A percentile compares a stretch with the other conserved stretches of the same genome.
Evolutionary conservation across 73 alveolate species (phyloP).

Genomic region (Paramecium sexaurelia): DNA sequence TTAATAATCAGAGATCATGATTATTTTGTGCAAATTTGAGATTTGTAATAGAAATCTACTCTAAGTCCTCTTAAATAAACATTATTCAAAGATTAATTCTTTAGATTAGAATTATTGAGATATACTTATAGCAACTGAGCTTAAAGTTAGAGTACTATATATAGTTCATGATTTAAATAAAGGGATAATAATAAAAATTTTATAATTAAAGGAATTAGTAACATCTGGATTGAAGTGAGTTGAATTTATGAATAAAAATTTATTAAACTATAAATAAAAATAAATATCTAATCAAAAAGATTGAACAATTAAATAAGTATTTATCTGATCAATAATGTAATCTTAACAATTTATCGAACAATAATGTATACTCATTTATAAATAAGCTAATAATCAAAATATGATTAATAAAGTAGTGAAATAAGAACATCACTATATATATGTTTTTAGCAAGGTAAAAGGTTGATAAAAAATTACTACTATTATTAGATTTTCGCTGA

Average conservation of each 20-base stretch:
- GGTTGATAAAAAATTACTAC: not conserved
- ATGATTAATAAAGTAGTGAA: not conserved
- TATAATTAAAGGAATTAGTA: not conserved
- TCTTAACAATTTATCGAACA: not conserved
- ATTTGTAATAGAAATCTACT: slow-evolving; percentile 31
- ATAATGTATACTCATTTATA: not conserved
- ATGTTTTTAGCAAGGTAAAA: not conserved
- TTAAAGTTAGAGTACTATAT: slow-evolving; percentile 47
- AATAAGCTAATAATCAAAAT: not conserved
- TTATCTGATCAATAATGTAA: not conserved
- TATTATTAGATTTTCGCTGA: too few species aligned
- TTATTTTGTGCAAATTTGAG: slow-evolving; percentile 39
- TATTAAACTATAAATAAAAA: not conserved
- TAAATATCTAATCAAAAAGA: not conserved
- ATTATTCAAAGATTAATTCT: slow-evolving; percentile 9
- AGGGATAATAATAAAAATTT: not conserved
- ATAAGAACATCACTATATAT: slow-evolving; percentile 45
- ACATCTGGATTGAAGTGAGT: slow-evolving; percentile 54
- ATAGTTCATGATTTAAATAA: slow-evolving; percentile 32
- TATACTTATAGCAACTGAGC: not conserved
- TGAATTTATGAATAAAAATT: slow-evolving; percentile 23
- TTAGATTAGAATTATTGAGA: not conserved
- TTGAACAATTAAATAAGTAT: too few species aligned
- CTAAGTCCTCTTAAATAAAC: slow-evolving; percentile 18
- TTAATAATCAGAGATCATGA: slow-evolving; percentile 50